These are phyloP conservation scores for Talaromyces pinophilus DNA, from an alignment of 2,329 filamentous ascomycete genomes.

Conservation along the genomic window DNA sequence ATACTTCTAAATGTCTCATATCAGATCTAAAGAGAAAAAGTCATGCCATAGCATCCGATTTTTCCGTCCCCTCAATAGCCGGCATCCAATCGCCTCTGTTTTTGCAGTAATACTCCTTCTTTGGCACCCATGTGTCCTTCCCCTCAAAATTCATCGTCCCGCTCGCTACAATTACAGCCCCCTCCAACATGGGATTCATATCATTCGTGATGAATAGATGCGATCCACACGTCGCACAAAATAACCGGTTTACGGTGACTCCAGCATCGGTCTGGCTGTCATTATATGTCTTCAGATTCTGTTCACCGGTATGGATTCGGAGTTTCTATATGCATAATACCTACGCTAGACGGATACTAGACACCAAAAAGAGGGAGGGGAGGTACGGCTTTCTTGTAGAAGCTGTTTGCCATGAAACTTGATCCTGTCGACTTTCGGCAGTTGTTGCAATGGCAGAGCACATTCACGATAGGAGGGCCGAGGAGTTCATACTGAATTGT, in stretches of 20 bases:
- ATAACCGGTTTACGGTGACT: background rate
- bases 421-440: slow-evolving; percentile 14
- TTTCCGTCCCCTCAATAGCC: slow-evolving; percentile 2
- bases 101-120: slow-evolving; percentile 10
- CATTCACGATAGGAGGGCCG: background rate
- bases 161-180: slow-evolving; percentile 1
- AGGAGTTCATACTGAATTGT: slow-evolving; percentile 14
- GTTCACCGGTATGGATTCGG: background rate
- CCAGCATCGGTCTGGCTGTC: slow-evolving; percentile 11
- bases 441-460: slow-evolving; percentile 26
- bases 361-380: background rate
- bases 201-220: slow-evolving; percentile 13
- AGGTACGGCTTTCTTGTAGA: slow-evolving; percentile 12
- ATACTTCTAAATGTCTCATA: background rate
- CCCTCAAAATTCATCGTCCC: slow-evolving; percentile 4
- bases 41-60: background rate
- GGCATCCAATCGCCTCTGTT: background rate
- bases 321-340: background rate
- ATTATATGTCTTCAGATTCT: slow-evolving; percentile 1
- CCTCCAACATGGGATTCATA: slow-evolving; percentile 1
- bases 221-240: slow-evolving; percentile 3
- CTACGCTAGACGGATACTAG: background rate
- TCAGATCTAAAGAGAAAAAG: background rate
- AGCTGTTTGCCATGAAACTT: slow-evolving; percentile 12
- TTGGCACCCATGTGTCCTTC: background rate